Conservation (phyloP, 129 eudicot species). For the Solidago caesia region DNA sequence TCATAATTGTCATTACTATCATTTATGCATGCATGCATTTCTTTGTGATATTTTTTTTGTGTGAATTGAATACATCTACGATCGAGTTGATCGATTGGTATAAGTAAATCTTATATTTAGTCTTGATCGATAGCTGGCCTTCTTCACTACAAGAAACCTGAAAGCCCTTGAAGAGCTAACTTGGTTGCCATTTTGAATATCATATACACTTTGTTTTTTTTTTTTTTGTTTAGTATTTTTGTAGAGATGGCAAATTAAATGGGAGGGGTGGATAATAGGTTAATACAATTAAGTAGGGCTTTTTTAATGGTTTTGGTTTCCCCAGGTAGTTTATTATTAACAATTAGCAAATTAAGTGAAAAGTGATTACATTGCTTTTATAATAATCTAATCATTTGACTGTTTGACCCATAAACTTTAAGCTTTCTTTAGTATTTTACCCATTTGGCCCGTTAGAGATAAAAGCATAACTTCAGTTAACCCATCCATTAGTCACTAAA, state of each 20-base stretch:
- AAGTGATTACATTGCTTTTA: neutral
- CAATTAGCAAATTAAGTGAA: neutral
- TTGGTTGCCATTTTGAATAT: neutral
- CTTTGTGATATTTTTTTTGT: neutral
- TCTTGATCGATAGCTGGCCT: slow-evolving; percentile 64
- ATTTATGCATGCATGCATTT: slow-evolving; percentile 42
- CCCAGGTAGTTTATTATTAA: neutral
- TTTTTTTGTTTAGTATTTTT: neutral
- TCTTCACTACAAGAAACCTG: slow-evolving; percentile 80
- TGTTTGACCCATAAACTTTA: neutral
- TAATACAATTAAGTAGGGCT: neutral
- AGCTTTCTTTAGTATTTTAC: neutral
- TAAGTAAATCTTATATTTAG: neutral
- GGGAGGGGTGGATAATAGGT: neutral
- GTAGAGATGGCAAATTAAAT: slow-evolving; percentile 7
- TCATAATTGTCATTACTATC: slow-evolving; percentile 86
- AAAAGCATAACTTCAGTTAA: neutral
- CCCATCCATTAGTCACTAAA: neutral
- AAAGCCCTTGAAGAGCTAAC: slow-evolving; percentile 88
- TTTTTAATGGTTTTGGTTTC: neutral
- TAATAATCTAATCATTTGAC: neutral
- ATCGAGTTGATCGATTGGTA: neutral
- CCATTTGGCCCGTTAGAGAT: neutral
- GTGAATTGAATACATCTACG: too few relatives aligned
- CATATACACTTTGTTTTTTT: neutral